Conservation (phyloP, 371 early-diverging fungal species). For the Dinochytrium kinnereticum region DNA sequence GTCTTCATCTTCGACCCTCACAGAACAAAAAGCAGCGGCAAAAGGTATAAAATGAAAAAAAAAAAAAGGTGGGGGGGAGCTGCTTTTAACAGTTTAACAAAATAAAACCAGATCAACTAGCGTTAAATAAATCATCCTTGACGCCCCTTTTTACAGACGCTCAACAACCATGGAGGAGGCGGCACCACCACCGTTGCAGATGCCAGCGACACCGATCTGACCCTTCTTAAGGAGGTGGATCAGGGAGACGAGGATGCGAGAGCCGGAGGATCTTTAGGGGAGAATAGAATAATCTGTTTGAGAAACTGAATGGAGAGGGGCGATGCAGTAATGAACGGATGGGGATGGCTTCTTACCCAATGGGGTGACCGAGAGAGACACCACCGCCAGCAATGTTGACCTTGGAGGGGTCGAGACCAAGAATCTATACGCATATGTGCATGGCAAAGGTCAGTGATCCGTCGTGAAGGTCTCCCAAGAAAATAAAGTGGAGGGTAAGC, state of each 20-base stretch:
- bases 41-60: too few species aligned
- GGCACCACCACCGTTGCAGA: slow-evolving; percentile 98
- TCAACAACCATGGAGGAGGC: slow-evolving; percentile 91
- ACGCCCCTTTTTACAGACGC: slow-evolving; percentile 20
- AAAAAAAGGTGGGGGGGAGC: too few species aligned
- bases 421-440: slow-evolving; percentile 52
- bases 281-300: too few species aligned
- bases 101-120: too few species aligned
- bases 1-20: too few species aligned
- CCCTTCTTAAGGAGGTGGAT: slow-evolving; percentile 77
- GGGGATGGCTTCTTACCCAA: slow-evolving; percentile 62
- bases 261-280: slow-evolving; percentile 76
- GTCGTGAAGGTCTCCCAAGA: too few species aligned
- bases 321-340: slow-evolving; percentile 6
- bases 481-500: too few species aligned
- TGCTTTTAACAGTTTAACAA: too few species aligned
- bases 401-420: slow-evolving; percentile 74
- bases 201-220: slow-evolving; percentile 87
- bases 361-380: slow-evolving; percentile 97
- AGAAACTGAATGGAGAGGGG: not conserved
- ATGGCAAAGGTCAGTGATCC: not conserved
- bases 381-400: slow-evolving; percentile 97
- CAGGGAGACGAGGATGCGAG: slow-evolving; percentile 89
- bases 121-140: too few species aligned
- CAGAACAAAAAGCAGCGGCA: too few species aligned